phyloP scores from a whole-genome alignment of 441 rosid genomes.

The Raphanus hybrid region DNA sequence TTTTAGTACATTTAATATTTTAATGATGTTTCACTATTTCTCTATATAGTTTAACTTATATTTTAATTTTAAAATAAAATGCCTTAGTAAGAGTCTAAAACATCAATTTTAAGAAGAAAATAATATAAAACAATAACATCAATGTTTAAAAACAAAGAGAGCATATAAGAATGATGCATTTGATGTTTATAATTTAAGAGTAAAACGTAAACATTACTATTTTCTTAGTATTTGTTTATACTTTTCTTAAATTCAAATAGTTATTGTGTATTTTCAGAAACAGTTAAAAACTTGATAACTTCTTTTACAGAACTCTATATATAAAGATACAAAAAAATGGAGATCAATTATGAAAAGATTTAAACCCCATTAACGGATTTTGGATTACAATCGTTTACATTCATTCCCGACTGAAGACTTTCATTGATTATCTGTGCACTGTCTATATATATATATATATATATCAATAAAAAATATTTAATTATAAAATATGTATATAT shows the following conservation, averaged over 20 bases:
- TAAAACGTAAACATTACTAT: background rate
- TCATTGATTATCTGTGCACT: background rate
- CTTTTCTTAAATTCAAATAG: background rate
- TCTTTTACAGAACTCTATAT: background rate
- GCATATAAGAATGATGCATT: background rate
- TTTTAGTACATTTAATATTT: too few species aligned
- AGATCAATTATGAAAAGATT: background rate
- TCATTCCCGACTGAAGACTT: background rate
- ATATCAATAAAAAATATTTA: background rate
- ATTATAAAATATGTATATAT: background rate
- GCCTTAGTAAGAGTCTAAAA: too few species aligned
- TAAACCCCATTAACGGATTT: background rate
- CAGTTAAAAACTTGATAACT: background rate
- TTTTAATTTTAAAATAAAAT: too few species aligned
- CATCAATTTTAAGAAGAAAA: too few species aligned
- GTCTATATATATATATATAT: background rate
- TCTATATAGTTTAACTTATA: too few species aligned
- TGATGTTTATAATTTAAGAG: too few species aligned
- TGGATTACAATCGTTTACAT: background rate
- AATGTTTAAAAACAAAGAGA: too few species aligned
- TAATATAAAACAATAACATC: too few species aligned
- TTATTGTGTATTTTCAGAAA: background rate
- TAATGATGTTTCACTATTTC: too few species aligned
- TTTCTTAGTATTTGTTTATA: background rate
- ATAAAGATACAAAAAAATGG: background rate